These are phyloP conservation scores for Verticillium nonalfalfae DNA, from an alignment of 2,329 filamentous ascomycete genomes.

Conservation along the genomic window DNA sequence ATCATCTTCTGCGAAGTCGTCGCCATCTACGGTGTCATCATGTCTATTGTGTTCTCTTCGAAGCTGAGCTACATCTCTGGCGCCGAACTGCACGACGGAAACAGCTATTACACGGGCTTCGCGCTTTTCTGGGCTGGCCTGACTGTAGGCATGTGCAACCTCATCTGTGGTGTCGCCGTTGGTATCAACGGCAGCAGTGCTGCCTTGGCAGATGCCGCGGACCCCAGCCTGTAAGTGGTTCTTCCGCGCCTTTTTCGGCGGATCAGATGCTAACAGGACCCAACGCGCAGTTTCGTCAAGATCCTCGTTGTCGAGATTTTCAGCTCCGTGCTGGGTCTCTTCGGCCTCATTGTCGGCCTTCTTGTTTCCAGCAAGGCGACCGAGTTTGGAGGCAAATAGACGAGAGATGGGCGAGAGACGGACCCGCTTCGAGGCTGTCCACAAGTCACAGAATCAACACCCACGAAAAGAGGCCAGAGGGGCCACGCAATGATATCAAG, in stretches of 20 bases:
- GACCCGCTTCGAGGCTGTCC: neutral
- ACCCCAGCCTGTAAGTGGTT: conserved; percentile 70
- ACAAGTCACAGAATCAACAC: neutral
- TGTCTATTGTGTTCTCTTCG: conserved; percentile 96
- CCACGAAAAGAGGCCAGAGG: neutral
- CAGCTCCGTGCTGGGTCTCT: conserved; percentile 92
- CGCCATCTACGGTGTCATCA: conserved; percentile 99
- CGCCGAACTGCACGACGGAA: conserved; percentile 62
- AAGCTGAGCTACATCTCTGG: conserved; percentile 66
- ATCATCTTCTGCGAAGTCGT: conserved; percentile 99
- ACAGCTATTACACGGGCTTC: conserved; percentile 90
- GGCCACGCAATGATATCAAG: conserved; percentile 2
- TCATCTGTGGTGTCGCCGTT: conserved; percentile 93
- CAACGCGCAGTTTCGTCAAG: conserved; percentile 74
- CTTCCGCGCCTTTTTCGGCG: neutral
- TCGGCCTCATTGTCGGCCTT: conserved; percentile 91
- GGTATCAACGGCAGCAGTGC: conserved; percentile 98
- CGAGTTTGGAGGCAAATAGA: conserved; percentile 52
- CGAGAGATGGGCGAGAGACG: neutral
- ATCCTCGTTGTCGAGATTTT: conserved; percentile 99
- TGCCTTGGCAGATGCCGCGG: conserved; percentile 90
- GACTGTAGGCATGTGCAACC: conserved; percentile 91
- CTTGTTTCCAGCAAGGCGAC: conserved; percentile 78
- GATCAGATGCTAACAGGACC: neutral
- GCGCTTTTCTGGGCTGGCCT: conserved; percentile 94